Evolutionary conservation across 2,329 filamentous ascomycete genomes (phyloP), one percentile per base, ranked within the genome.

Genomic region (Fusarium proliferatum): DNA sequence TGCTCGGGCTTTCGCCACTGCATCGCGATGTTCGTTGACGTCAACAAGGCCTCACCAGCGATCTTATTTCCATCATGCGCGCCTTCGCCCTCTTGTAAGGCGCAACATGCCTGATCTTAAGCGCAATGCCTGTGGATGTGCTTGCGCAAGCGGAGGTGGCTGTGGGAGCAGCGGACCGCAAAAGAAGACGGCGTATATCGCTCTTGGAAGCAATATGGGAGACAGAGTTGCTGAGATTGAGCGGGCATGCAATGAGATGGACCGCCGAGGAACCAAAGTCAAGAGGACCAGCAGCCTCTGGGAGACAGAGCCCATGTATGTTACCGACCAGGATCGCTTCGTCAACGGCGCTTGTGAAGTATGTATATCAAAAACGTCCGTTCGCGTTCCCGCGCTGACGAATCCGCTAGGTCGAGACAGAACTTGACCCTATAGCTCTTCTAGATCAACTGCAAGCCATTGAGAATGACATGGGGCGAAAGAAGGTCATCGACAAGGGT

Each of bases 291-390:
- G 96, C 81, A 92, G 91, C 69, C 86, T 99, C 6, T 99, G 96
- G 89, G 95, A 98, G 84, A 99, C 96, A 7, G 91, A 94, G 77
- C 94, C 96, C 28, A 99, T 99, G 96, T 99, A 99, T 82, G 93
- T 98, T 72, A 85, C 93, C 71, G 93, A 98, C 72, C 96, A 99
- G 81, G 91, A 91, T 71, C 89, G 90, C 36, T 99, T 99, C 80
- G 85, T 98, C 53, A 99, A 99, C 80, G 96, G 95, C 26, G 95
- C 92, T 64, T 97, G 94, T 81, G 94, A 97, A 90, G 95, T 97
- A 82, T 81, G 90, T 86, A 64, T 56, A 63, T 59, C 39, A 72
- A 71, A 64, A 10, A 46, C 15, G 19, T 49, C 30, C 23, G 23
- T 46, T 36, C 13, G 34, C 28, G 28, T 15, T 16, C n/a, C 41